These are phyloP conservation scores for Skeletonema costatum DNA, from an alignment of 108 stramenopile species.

Conservation along the genomic window DNA sequence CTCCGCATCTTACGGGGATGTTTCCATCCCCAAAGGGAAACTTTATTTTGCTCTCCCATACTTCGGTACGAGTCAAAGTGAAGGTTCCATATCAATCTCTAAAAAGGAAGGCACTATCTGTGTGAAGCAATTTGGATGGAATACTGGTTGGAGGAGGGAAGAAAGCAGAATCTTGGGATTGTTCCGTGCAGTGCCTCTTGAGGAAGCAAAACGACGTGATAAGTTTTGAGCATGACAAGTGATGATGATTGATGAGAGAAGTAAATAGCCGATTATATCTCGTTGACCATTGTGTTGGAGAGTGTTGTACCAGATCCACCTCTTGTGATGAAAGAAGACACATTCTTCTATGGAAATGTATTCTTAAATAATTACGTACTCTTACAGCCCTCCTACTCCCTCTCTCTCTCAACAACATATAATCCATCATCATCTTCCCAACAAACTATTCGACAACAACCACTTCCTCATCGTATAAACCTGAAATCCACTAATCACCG, in stretches of 20 bases:
- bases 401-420: neutral
- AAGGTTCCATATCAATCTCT: slow-evolving; percentile 38
- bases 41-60: slow-evolving; percentile 79
- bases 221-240: slow-evolving; percentile 18
- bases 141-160: slow-evolving; percentile 81
- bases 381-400: too few species aligned
- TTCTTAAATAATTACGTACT: too few species aligned
- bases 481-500: slow-evolving; percentile 34
- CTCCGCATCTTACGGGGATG: slow-evolving; percentile 47
- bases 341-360: neutral
- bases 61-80: slow-evolving; percentile 44
- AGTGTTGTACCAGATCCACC: too few species aligned
- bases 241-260: too few species aligned
- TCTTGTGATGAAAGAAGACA: neutral
- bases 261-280: too few species aligned
- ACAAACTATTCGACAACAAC: slow-evolving; percentile 26
- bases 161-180: slow-evolving; percentile 61
- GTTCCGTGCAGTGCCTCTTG: slow-evolving; percentile 62
- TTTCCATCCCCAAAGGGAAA: slow-evolving; percentile 63
- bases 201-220: slow-evolving; percentile 46
- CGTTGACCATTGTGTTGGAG: too few species aligned
- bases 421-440: slow-evolving; percentile 22
- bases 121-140: slow-evolving; percentile 81
- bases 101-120: slow-evolving; percentile 70
- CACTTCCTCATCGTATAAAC: slow-evolving; percentile 47